These are phyloP conservation scores for Talaromyces piceae DNA, from an alignment of 2,329 filamentous ascomycete species.

Conservation along the genomic window DNA sequence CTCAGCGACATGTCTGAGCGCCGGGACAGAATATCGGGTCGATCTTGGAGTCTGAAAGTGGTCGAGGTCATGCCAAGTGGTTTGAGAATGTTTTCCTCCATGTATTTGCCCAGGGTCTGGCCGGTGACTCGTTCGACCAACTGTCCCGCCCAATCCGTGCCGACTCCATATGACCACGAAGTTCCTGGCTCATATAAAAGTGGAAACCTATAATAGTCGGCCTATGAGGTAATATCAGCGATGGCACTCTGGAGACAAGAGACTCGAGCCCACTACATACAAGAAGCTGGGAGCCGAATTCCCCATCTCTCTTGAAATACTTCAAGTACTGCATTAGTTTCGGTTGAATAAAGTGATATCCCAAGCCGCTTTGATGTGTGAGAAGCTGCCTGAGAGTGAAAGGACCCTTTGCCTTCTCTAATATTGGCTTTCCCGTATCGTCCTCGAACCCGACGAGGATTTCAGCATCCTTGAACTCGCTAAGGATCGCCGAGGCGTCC, in stretches of 20 bases:
- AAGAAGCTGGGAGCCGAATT: background rate
- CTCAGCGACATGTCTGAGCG: slow-evolving; percentile 3
- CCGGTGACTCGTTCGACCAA: slow-evolving; percentile 4
- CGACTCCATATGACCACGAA: slow-evolving; percentile 4
- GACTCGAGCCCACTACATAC: background rate
- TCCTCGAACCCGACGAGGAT: slow-evolving; percentile 3
- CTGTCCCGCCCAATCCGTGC: slow-evolving; percentile 4
- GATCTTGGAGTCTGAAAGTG: background rate
- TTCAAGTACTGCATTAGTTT: background rate
- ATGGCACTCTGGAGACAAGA: background rate
- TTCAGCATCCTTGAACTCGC: background rate
- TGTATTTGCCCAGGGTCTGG: background rate
- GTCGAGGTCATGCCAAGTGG: slow-evolving; percentile 3
- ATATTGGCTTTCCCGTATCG: slow-evolving; percentile 1
- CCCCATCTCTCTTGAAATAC: background rate
- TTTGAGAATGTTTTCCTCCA: slow-evolving; percentile 6
- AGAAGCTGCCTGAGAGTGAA: slow-evolving; percentile 4
- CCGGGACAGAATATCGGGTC: slow-evolving; percentile 1
- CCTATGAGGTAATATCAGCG: background rate
- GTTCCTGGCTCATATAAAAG: slow-evolving; percentile 4
- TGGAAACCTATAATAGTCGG: background rate
- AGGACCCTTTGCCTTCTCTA: background rate
- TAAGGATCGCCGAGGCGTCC: background rate
- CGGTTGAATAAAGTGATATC: background rate
- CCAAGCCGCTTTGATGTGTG: slow-evolving; percentile 3